Evolutionary conservation across 148 eudicot species (phyloP).

Genomic region (Rhododendron molle): DNA sequence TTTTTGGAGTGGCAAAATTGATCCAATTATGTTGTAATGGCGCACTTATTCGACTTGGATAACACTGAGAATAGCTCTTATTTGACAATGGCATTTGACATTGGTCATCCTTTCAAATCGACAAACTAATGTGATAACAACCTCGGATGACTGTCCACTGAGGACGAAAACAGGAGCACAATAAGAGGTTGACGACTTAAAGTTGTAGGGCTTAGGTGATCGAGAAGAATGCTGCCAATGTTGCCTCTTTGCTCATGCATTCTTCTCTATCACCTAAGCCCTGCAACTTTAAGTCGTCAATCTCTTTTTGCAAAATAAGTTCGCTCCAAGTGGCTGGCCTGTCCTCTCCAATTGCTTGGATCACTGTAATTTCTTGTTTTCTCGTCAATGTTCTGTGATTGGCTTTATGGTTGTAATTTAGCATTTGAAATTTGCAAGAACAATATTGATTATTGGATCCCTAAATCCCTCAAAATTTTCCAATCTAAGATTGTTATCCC

Average conservation of each 20-base stretch:
- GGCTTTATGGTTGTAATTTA: not conserved
- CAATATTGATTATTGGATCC: no score
- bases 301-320: no score
- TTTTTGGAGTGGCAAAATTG: not conserved
- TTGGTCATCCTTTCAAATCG: not conserved
- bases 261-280: no score
- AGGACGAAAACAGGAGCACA: no score
- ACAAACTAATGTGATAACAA: not conserved
- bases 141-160: not conserved
- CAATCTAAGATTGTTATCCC: not conserved
- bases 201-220: no score
- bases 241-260: no score
- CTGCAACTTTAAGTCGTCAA: no score
- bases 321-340: no score
- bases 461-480: not conserved
- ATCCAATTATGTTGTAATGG: not conserved
- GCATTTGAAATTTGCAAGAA: not conserved
- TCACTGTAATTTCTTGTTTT: not conserved
- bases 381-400: not conserved
- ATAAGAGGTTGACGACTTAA: no score
- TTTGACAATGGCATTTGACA: not conserved
- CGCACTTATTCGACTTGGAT: not conserved
- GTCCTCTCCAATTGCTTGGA: no score
- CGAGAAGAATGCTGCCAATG: no score
- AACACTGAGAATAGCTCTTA: not conserved